Conservation (phyloP, 768 basidiomycete genomes). For the Naganishia onofrii region DNA sequence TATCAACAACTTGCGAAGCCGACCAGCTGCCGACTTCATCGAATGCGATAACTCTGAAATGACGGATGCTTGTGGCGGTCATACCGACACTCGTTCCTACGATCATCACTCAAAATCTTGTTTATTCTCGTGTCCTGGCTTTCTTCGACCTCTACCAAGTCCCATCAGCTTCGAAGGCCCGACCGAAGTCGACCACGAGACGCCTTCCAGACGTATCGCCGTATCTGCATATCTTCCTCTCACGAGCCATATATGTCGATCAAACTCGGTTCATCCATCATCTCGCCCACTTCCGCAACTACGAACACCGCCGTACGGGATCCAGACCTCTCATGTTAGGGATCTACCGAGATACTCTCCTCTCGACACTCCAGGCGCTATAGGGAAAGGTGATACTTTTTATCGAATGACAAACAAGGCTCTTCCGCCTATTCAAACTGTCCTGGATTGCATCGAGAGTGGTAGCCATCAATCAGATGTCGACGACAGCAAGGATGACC, state of each 20-base stretch:
- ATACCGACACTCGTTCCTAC: background rate
- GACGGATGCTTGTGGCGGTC: background rate
- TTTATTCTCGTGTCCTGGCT: background rate
- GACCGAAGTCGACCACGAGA: background rate
- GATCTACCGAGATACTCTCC: background rate
- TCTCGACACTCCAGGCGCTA: background rate
- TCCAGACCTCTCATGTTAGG: slow-evolving; percentile 11
- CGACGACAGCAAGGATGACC: background rate
- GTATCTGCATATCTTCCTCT: background rate
- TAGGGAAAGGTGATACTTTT: background rate
- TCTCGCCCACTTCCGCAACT: slow-evolving; percentile 12
- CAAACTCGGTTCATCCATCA: background rate
- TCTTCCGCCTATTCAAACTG: slow-evolving; percentile 22
- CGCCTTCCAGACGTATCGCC: no score
- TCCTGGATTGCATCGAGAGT: background rate
- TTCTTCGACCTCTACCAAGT: background rate
- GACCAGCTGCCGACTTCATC: background rate
- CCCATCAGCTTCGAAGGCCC: background rate
- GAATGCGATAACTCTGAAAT: background rate
- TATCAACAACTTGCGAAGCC: background rate
- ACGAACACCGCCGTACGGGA: background rate
- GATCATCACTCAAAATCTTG: background rate
- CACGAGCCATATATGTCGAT: background rate
- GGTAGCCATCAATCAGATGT: background rate
- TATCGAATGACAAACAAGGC: background rate